Conservation (phyloP, 1,284 basidiomycete species). For the Anthracocystis setariae region DNA sequence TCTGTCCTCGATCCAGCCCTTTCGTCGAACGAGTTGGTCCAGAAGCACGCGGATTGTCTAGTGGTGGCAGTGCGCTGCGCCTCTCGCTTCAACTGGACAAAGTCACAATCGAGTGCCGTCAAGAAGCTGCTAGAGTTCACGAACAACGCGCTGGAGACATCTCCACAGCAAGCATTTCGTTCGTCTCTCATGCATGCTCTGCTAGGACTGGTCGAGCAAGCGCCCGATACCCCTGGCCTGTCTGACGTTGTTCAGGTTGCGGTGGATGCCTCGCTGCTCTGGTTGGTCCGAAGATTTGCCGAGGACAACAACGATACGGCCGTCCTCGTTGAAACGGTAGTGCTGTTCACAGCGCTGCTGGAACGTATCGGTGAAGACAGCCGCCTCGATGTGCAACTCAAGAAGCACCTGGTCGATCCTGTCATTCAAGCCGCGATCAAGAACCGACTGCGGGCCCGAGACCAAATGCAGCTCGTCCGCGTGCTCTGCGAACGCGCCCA, state of each 20-base stretch:
- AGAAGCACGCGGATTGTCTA: constrained; percentile 11
- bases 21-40: not conserved
- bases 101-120: constrained; percentile 3
- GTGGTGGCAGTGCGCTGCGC: constrained; percentile 20
- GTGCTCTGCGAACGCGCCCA: constrained; percentile 66
- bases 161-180: constrained; percentile 20
- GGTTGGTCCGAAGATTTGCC: constrained; percentile 68
- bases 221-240: constrained; percentile 11
- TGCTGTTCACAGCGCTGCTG: constrained; percentile 26
- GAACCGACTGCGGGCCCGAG: constrained; percentile 71
- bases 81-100: constrained; percentile 14
- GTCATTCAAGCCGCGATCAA: constrained; percentile 77
- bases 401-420: constrained; percentile 78
- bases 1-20: constrained; percentile 3
- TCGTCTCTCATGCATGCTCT: constrained; percentile 14
- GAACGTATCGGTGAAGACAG: constrained; percentile 5
- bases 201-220: constrained; percentile 13
- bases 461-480: constrained; percentile 72
- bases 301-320: constrained; percentile 63
- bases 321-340: constrained; percentile 32
- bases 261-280: constrained; percentile 49
- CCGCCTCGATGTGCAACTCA: constrained; percentile 67
- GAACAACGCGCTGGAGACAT: constrained; percentile 5
- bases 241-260: constrained; percentile 24
- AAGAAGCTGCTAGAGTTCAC: constrained; percentile 13